phyloP scores from a whole-genome alignment of 2,329 filamentous ascomycete genomes.

The Aspergillus felis region DNA sequence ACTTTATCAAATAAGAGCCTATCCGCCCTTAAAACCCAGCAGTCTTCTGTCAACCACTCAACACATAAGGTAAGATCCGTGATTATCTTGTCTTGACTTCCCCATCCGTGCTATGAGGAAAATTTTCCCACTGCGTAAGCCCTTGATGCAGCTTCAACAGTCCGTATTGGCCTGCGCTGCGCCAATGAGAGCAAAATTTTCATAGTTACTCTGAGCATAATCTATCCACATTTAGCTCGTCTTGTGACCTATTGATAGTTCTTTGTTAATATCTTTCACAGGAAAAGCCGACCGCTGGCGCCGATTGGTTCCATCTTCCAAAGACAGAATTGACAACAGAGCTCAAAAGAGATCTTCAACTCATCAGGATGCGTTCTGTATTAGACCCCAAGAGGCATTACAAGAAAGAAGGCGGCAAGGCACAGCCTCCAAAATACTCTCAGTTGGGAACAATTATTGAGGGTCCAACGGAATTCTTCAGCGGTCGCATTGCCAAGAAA shows the following conservation, averaged over 20 bases:
- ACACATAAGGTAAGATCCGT: constrained; percentile 49
- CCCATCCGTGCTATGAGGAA: constrained; percentile 63
- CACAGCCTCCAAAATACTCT: constrained; percentile 72
- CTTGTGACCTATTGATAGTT: neutral
- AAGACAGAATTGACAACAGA: constrained; percentile 79
- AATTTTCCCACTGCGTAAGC: constrained; percentile 60
- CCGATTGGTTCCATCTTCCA: constrained; percentile 83
- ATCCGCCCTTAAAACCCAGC: neutral
- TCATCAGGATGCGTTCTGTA: constrained; percentile 83
- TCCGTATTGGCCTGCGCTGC: constrained; percentile 77
- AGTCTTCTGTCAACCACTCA: neutral
- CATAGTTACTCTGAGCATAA: constrained; percentile 69
- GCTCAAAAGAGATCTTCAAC: constrained; percentile 82
- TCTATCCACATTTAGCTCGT: constrained; percentile 16
- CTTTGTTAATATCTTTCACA: constrained; percentile 19
- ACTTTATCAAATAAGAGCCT: neutral
- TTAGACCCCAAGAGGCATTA: constrained; percentile 87
- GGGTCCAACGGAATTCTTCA: constrained; percentile 84
- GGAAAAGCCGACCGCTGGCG: constrained; percentile 67
- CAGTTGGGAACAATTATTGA: constrained; percentile 86
- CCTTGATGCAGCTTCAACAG: constrained; percentile 68
- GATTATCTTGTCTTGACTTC: constrained; percentile 7
- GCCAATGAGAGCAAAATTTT: constrained; percentile 64
- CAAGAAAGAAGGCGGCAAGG: constrained; percentile 75
- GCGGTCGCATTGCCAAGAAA: constrained; percentile 74